A percentile compares a stretch with the other conserved stretches of the same genome.
These are phyloP conservation scores for Aspergillus tubingensis DNA, from an alignment of 2,329 filamentous ascomycete genomes.

Conservation along the genomic window DNA sequence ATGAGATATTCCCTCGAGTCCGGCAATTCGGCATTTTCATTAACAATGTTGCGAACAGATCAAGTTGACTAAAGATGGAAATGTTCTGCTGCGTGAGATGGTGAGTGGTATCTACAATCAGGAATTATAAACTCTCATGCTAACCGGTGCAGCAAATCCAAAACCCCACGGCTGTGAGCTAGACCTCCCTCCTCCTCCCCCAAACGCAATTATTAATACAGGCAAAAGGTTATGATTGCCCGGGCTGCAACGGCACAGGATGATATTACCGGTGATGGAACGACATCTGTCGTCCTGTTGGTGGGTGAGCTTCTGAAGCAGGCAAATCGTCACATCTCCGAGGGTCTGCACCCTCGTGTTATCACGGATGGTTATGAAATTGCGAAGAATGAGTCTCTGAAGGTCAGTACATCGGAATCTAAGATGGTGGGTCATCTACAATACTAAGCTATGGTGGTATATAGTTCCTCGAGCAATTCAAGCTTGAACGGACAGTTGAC, in stretches of 20 bases:
- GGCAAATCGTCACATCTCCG: conserved; percentile 91
- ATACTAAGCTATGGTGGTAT: conserved; percentile 6
- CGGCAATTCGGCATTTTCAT: conserved; percentile 2
- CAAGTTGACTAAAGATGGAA: conserved; percentile 98
- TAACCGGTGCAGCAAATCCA: conserved; percentile 73
- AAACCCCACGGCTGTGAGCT: conserved; percentile 85
- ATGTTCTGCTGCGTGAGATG: conserved; percentile 74
- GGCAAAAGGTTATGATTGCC: conserved; percentile 64
- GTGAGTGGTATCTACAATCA: conserved; percentile 37
- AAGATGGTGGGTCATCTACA: not conserved
- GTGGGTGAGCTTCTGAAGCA: conserved; percentile 98
- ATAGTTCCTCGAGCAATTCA: conserved; percentile 92
- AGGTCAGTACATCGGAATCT: conserved; percentile 54
- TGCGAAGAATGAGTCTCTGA: conserved; percentile 87
- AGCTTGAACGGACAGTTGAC: conserved; percentile 83
- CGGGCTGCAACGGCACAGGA: conserved; percentile 93
- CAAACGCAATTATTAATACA: conserved; percentile 23
- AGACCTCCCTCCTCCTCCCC: conserved; percentile 9
- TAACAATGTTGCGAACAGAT: conserved; percentile 60
- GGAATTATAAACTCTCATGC: conserved; percentile 15
- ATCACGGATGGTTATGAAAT: conserved; percentile 98
- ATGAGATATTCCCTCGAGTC: conserved; percentile 32
- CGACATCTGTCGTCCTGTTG: conserved; percentile 91
- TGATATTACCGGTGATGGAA: conserved; percentile 97
- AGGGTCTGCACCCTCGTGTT: conserved; percentile 94